Base-by-base conservation (phyloP, 176 grass and related monocot species). In the Phragmites australis region DNA sequence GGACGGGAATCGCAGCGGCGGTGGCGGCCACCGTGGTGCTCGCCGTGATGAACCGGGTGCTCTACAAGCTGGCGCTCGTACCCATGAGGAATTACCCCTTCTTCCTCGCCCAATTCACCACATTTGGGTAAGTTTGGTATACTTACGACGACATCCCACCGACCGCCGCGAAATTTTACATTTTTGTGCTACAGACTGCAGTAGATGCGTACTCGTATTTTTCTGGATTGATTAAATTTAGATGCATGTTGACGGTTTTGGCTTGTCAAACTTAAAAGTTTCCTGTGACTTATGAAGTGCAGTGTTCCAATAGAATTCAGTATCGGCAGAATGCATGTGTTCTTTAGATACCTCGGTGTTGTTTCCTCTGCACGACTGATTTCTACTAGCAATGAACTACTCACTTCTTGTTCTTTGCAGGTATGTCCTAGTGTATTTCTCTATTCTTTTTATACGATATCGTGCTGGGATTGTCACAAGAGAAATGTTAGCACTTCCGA, bases 61-160 rank as follows among this genome's bases (percentile, higher is more conserved):
- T 98, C n/a, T 98, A 94, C 70, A 94, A 98, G 78, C 92, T 98
- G 15, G 95, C 90, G 10, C 92, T 98, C 44, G 95, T 94, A 66
- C 92, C 92, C 2, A 85, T 98, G 90, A 93, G 70, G 74, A 44
- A 93, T 73, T 94, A 94, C 53, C 95, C 95, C 29, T 98, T 98
- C 86, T 94, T 98, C 77, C 88, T 94, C 30, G 92, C 95, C 22
- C 92, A 98, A 60, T 45, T 91, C 52, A 74, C 90, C 47, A 98
- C 96, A 5, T 94, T 94, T 62, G 96, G 92, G 86, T 98, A 93
- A 69, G 14, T 53, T 34, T 46, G 19, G n/a, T n/a, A 43, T 80
- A 15, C 26, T 68, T 78, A 6, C 26, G 19, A 18, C 22, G 29
- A 55, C 23, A 18, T 49, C 72, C 23, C 64, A 13, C 9, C 40